Conservation (phyloP, 352 stramenopile genomes). For the Elongisporangium senticosum region DNA sequence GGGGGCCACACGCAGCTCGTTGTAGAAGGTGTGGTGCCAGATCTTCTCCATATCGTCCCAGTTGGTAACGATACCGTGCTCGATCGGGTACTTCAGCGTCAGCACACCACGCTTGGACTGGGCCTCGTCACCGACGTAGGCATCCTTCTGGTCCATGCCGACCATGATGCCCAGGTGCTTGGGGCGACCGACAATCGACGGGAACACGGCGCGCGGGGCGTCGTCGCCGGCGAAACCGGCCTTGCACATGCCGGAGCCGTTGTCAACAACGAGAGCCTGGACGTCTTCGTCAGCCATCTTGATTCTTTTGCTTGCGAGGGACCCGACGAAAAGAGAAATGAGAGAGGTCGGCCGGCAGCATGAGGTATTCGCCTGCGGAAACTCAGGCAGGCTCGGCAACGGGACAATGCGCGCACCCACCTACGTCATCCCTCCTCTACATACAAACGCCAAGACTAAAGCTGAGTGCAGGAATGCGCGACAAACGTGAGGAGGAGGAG, state of each 20-base stretch:
- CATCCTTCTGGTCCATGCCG: conserved; percentile 95
- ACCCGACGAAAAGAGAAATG: neutral
- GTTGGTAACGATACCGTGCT: conserved; percentile 99
- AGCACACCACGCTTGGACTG: conserved; percentile 92
- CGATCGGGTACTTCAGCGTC: conserved; percentile 96
- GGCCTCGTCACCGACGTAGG: conserved; percentile 91
- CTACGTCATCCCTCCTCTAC: too few species aligned
- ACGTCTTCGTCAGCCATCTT: conserved; percentile 62
- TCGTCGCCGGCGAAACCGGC: conserved; percentile 97
- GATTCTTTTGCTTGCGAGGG: neutral
- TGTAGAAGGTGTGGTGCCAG: conserved; percentile 99
- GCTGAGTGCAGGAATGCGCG: too few species aligned
- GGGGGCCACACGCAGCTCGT: conserved; percentile 92
- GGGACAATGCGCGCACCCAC: too few species aligned
- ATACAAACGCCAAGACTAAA: too few species aligned
- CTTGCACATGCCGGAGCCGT: conserved; percentile 99
- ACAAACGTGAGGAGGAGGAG: too few species aligned
- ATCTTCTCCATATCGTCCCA: conserved; percentile 99
- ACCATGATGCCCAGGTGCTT: conserved; percentile 98
- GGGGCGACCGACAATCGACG: conserved; percentile 92
- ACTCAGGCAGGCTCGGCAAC: too few species aligned
- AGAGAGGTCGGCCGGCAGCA: too few species aligned
- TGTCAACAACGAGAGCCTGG: conserved; percentile 90
- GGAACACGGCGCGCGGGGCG: conserved; percentile 95
- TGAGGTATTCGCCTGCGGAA: too few species aligned